Evolutionary conservation across 139 green algal genomes (phyloP).

Genomic region (Tetraselmis striata): DNA sequence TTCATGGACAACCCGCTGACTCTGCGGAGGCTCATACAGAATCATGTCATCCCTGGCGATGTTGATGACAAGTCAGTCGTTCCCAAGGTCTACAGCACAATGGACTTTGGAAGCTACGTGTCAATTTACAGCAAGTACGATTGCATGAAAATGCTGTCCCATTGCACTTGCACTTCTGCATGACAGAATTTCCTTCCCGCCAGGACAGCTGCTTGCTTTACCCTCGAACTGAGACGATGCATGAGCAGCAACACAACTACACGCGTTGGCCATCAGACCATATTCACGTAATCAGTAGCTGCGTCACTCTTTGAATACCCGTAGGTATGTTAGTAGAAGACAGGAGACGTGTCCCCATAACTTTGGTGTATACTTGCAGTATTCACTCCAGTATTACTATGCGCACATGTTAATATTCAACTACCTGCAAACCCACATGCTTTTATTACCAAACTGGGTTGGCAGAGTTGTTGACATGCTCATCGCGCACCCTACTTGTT

Average conservation of each 20-base stretch:
- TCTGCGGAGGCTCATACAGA: not conserved
- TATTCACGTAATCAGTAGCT: no score
- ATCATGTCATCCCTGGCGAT: not conserved
- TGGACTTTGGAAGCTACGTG: not conserved
- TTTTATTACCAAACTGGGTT: not conserved
- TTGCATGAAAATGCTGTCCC: no score
- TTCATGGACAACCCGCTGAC: not conserved
- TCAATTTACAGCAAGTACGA: not conserved
- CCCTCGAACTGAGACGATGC: no score
- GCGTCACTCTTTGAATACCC: not conserved
- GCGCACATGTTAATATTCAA: not conserved
- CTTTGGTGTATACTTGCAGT: no score
- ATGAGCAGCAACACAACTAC: no score
- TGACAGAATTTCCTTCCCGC: no score
- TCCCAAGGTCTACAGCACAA: not conserved
- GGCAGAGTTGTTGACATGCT: not conserved
- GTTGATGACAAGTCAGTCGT: not conserved
- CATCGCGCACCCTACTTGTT: not conserved
- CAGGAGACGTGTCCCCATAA: not conserved
- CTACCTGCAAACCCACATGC: not conserved
- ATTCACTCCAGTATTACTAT: not conserved
- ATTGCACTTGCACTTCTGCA: no score
- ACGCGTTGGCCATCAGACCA: no score
- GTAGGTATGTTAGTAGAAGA: not conserved
- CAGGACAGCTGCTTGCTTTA: no score